These are phyloP conservation scores for Entelexis sorbosivorans DNA, from an alignment of 1,139 yeast species.

Conservation along the genomic window DNA sequence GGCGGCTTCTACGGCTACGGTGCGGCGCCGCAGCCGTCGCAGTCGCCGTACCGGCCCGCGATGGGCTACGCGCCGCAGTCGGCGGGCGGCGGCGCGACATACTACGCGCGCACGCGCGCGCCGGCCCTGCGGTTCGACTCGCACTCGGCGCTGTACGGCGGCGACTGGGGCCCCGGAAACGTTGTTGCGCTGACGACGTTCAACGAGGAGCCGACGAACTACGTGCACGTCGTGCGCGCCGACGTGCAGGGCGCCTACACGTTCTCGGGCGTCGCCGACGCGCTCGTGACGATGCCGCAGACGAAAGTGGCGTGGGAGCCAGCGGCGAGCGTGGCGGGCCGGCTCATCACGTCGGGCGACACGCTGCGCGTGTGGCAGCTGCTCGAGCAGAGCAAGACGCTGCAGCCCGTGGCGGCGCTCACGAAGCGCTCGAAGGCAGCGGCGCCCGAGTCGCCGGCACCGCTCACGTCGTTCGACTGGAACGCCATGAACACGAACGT, in stretches of 20 bases:
- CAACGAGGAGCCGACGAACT: slow-evolving; percentile 58
- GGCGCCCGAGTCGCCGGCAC: slow-evolving; percentile 30
- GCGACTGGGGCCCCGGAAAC: slow-evolving; percentile 55
- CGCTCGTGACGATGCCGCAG: slow-evolving; percentile 50
- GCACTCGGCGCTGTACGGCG: slow-evolving; percentile 51
- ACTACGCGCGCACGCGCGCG: background rate
- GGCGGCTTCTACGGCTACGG: background rate
- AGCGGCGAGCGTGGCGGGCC: slow-evolving; percentile 24
- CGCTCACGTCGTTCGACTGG: slow-evolving; percentile 93
- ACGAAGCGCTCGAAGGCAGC: slow-evolving; percentile 33
- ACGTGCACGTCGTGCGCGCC: slow-evolving; percentile 17
- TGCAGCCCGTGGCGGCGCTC: slow-evolving; percentile 34
- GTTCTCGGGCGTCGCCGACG: slow-evolving; percentile 43
- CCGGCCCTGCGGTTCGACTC: slow-evolving; percentile 36
- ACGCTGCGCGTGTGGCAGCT: slow-evolving; percentile 58
- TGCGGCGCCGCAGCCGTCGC: slow-evolving; percentile 2
- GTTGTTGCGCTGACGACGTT: slow-evolving; percentile 56
- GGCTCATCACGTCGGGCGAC: slow-evolving; percentile 61
- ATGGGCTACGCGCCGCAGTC: background rate
- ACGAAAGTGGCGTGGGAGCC: slow-evolving; percentile 61
- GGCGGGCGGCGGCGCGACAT: background rate
- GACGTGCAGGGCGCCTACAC: slow-evolving; percentile 28
- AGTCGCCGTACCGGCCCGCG: background rate
- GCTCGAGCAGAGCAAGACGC: slow-evolving; percentile 28
- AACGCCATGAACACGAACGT: slow-evolving; percentile 57